These are phyloP conservation scores for Solanum dulcamara DNA, from an alignment of 257 asterid species.

Conservation along the genomic window DNA sequence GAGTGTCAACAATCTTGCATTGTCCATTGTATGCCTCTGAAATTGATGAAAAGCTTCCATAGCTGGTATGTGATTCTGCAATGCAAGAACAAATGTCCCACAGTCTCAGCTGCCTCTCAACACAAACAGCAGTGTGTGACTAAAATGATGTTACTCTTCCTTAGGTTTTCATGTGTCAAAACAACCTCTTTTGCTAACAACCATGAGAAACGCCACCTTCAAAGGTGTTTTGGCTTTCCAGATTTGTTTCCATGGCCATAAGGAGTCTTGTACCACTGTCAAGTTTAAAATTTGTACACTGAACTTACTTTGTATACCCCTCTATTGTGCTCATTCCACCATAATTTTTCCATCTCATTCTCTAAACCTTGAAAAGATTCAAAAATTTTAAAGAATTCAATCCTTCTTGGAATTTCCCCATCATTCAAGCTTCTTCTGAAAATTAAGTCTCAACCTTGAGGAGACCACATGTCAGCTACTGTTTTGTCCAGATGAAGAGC, in stretches of 20 bases:
- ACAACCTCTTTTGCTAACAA: neutral
- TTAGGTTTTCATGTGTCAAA: neutral
- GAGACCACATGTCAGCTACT: no score
- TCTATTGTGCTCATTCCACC: no score
- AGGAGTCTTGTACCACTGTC: neutral
- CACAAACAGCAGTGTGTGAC: neutral
- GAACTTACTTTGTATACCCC: no score
- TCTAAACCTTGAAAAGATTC: no score
- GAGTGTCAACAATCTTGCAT: neutral
- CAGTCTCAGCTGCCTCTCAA: neutral
- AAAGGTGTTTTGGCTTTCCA: neutral
- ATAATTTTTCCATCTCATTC: no score
- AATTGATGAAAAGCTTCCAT: neutral
- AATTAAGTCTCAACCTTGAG: no score
- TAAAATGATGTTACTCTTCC: neutral
- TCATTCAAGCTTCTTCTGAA: no score
- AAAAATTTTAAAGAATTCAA: no score
- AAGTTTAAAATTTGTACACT: no score
- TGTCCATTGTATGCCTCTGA: neutral
- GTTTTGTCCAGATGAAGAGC: no score
- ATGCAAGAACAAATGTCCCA: neutral
- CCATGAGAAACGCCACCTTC: neutral
- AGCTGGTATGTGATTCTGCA: neutral
- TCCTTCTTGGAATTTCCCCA: no score
- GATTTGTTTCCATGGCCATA: neutral